Evolutionary conservation across 352 stramenopile species (phyloP), one percentile per base, ranked within the genome.

Genomic region (Phytophthora quininea): DNA sequence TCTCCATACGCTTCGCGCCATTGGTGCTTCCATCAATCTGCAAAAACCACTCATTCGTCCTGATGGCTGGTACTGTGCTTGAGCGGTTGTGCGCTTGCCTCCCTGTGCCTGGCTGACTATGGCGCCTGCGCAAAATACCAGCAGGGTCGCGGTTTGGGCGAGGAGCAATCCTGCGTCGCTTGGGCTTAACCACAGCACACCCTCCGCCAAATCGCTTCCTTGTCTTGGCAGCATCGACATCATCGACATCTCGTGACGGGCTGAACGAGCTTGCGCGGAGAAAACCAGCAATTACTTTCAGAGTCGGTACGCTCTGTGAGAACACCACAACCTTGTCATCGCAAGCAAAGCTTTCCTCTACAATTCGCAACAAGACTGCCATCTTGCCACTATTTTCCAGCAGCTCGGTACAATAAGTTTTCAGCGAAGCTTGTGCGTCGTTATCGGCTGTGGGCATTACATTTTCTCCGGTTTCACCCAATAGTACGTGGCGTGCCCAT

Each of bases 241-340:
- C 61, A 35, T 78, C 65, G 5, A 60, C 54, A 54, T 50, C 63
- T 4, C 47, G 63, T 15, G 62, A 78, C 38, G 82, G 76, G 61
- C 81, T 89, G 45, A 90, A 90, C 32, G 66, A 50, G 54, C 82
- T 90, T 12, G 66, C 68, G 31, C 71, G 75, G 27, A 97, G 62
- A 15, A 95, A 96, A 8, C 79, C 72, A 4, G 78, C 76, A 27
- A 97, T 91, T 12, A 93, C 68, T 54, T 95, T 90, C 14, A 97
- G 73, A 1, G 88, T 97, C 42, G 84, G 79, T 32, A 97, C 84
- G 49, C 88, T 96, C 60, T 97, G 90, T 6, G 89, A 96, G 53
- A 97, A 97, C 7, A 97, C 84, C 15, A 96, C 84, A 12, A 96
- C 79, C 53, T 96, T 96, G 50, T 97, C 90, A 14, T 82, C 86